Conservation (phyloP, 169 alveolate species). For the Eimeria nieschulzi region DNA sequence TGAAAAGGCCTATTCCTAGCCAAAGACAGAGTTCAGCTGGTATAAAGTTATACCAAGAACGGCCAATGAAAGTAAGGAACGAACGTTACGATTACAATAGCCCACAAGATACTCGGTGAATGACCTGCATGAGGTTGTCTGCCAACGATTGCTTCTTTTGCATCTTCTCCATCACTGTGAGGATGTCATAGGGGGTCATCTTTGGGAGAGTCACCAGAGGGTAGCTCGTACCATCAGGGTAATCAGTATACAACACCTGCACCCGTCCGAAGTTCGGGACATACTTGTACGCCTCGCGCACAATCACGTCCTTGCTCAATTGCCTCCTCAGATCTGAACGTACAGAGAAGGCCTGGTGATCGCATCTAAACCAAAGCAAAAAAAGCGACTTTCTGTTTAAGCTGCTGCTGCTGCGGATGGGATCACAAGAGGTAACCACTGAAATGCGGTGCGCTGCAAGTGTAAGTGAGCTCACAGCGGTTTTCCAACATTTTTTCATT, state of each 20-base stretch:
- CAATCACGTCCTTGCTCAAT: not conserved
- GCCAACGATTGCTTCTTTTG: constrained; percentile 24
- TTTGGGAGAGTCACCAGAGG: constrained; percentile 70
- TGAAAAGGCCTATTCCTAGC: no score
- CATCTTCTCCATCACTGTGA: constrained; percentile 52
- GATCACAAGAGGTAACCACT: no score
- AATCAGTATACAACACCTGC: constrained; percentile 44
- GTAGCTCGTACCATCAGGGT: constrained; percentile 60
- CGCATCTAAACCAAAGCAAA: no score
- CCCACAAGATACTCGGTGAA: constrained; percentile 21
- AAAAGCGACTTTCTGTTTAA: no score
- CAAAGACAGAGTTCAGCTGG: no score
- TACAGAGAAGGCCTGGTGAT: no score
- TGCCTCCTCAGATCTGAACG: not conserved
- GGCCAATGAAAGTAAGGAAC: not conserved
- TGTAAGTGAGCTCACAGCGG: constrained; percentile 1
- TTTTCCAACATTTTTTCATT: constrained; percentile 44
- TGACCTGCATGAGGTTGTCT: not conserved
- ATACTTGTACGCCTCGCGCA: constrained; percentile 52
- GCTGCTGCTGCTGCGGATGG: no score
- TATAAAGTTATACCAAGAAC: not conserved
- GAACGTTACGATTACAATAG: not conserved
- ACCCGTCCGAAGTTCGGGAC: constrained; percentile 75
- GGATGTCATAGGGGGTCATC: constrained; percentile 71
- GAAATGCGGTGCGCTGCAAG: no score